Percentiles rank a stretch among this genome's conserved stretches.
phyloP scores from a whole-genome alignment of 768 basidiomycete species.

The Kockovaella imperatae region DNA sequence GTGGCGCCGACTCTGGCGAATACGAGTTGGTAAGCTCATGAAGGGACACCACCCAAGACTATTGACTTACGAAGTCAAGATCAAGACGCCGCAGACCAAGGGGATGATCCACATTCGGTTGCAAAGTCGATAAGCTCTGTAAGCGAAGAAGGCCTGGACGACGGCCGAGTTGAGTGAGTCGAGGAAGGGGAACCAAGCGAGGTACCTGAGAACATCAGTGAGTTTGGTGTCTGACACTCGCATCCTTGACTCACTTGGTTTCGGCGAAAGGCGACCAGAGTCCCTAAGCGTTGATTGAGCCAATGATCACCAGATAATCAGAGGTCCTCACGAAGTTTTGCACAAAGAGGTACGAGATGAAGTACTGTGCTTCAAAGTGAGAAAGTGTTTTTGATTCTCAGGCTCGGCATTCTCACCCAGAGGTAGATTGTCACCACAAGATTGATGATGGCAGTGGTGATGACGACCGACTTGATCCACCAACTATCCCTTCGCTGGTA shows the following conservation, averaged over 20 bases:
- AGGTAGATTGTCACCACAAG: constrained; percentile 11
- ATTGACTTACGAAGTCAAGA: constrained; percentile 3
- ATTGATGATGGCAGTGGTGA: constrained; percentile 4
- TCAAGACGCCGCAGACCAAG: neutral
- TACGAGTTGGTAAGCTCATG: constrained; percentile 1
- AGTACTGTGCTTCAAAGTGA: constrained; percentile 4
- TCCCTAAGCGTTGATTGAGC: neutral
- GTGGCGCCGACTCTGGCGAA: constrained; percentile 9
- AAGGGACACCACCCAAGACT: neutral
- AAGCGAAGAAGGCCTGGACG: constrained; percentile 16
- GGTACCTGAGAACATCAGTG: constrained; percentile 3
- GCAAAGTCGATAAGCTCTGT: constrained; percentile 14
- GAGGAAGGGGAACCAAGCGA: constrained; percentile 15
- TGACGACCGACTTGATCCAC: constrained; percentile 11
- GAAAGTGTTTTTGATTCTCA: too few relatives aligned
- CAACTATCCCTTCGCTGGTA: constrained; percentile 12
- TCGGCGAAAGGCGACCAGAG: constrained; percentile 10
- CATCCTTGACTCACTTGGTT: constrained; percentile 2
- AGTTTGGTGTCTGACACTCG: neutral
- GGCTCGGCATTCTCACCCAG: constrained; percentile 12
- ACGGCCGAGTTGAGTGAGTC: constrained; percentile 15
- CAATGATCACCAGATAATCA: too few relatives aligned
- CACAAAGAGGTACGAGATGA: constrained; percentile 18
- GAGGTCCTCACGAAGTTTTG: constrained; percentile 4
- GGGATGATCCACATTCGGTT: constrained; percentile 8